phyloP scores from a whole-genome alignment of 2,329 filamentous ascomycete species.

The Cladosporium cucumerinum region DNA sequence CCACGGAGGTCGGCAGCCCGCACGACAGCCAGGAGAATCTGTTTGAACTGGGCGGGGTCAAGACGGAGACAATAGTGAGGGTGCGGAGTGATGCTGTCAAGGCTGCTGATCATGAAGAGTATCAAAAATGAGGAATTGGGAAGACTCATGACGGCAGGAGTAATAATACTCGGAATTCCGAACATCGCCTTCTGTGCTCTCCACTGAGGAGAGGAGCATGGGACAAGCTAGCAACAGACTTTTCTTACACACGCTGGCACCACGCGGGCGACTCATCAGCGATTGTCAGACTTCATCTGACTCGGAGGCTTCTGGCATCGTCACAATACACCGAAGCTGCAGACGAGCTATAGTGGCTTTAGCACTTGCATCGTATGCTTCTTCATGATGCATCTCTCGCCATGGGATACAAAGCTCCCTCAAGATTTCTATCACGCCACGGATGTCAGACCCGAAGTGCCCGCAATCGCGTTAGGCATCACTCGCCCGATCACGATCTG shows the following conservation, averaged over 20 bases:
- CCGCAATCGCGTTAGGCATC: neutral
- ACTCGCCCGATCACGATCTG: neutral
- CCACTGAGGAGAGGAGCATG: neutral
- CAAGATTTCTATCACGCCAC: neutral
- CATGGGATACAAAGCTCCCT: neutral
- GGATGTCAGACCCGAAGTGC: neutral
- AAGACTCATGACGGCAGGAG: neutral
- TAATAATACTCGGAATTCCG: neutral
- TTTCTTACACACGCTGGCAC: neutral
- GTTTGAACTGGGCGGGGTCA: neutral
- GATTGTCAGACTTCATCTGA: neutral
- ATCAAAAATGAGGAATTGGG: neutral
- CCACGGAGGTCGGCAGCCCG: neutral
- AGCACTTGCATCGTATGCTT: neutral
- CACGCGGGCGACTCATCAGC: neutral
- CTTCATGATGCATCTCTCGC: neutral
- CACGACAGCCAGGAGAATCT: conserved; percentile 10
- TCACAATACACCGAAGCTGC: neutral
- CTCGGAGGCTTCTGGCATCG: neutral
- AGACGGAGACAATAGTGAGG: conserved; percentile 12
- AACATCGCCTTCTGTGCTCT: neutral
- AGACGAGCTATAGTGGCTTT: neutral
- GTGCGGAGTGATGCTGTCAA: neutral
- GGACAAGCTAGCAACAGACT: neutral
- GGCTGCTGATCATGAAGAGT: neutral